Evolutionary conservation across 208 protist genomes (phyloP).

Genomic region (Trypanosoma lewisi): DNA sequence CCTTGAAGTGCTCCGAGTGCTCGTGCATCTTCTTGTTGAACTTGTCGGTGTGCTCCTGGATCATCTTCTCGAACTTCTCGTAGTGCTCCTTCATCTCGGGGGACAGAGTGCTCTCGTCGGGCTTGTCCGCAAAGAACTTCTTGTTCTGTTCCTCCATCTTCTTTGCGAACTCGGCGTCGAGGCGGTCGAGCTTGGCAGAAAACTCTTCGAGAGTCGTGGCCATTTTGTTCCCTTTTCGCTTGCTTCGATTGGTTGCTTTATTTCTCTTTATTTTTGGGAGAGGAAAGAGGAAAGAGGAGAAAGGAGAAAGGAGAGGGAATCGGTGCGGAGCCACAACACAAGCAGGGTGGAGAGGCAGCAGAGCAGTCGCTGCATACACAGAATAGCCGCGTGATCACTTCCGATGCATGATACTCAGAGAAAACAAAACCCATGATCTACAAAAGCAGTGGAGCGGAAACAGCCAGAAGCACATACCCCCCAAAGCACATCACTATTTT

Average conservation of each 20-base stretch:
- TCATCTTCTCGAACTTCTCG: constrained; percentile 92
- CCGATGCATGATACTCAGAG: too few relatives aligned
- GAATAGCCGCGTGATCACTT: too few relatives aligned
- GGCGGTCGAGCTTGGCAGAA: constrained; percentile 85
- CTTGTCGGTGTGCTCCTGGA: constrained; percentile 92
- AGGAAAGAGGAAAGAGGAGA: neutral
- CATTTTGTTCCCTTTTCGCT: too few relatives aligned
- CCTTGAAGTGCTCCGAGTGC: constrained; percentile 91
- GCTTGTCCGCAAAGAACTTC: constrained; percentile 92
- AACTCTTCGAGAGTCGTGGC: constrained; percentile 87
- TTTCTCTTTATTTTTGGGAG: neutral
- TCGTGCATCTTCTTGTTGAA: constrained; percentile 93
- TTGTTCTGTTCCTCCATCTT: constrained; percentile 94
- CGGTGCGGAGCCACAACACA: too few relatives aligned
- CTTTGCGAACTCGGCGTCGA: constrained; percentile 88
- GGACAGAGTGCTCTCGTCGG: constrained; percentile 85
- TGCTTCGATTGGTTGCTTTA: neutral
- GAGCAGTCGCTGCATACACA: too few relatives aligned
- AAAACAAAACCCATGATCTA: too few relatives aligned
- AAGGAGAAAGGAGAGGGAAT: too few relatives aligned
- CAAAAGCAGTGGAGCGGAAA: too few relatives aligned
- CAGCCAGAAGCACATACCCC: neutral
- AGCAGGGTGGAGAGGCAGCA: too few relatives aligned
- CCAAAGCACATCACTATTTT: constrained; percentile 77
- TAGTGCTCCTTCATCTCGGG: constrained; percentile 93